Evolutionary conservation across 805 yeast species (phyloP), one percentile per base, ranked within the genome.

Genomic region (Wickerhamiella dianesei): DNA sequence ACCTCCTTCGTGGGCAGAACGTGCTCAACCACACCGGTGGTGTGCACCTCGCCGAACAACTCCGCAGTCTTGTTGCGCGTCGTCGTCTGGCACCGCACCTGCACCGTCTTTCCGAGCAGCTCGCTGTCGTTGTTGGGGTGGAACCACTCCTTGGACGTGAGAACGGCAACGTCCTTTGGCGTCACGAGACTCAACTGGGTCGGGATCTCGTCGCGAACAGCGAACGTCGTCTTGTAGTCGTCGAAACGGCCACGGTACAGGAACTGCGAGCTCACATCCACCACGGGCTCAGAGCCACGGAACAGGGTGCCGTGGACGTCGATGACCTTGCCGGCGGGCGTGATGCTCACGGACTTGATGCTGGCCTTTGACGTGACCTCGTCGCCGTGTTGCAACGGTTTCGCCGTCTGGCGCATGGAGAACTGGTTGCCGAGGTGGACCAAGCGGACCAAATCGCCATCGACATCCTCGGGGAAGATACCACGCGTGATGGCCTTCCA

Each of bases 401-500:
- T 75, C 49, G 95, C 94, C 56, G 94, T 95, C 44, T 96, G 87
- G 51, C 79, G 66, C 94, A 89, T 85, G 65, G 77, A 77, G 75
- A 89, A 94, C 51, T 95, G 88, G 66, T 92, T 92, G 44, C 95
- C 84, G 67, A 92, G 72, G 66, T 92, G 99, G 48, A 92, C 98
- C 61, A 92, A 75, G 64, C 81, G 82, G 69, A 92, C 74, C 62
- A 92, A 74, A 65, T 92, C 98, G 68, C 98, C 98, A 64, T 94
- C 97, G 59, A 92, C 94, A 53, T 80, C 78, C 63, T 77, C 77
- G 47, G 98, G 98, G 92, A 92, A 92, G 58, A 92, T 84, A n/a
- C 96, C 88, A 72, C 83, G 86, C 71, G 92, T 89, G 63, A 92
- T 89, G 44, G 96, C 94, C 70, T 82, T 82, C 99, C 99, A 92